Conservation (phyloP, 345 rosid species). For the Pseudoturritis turrita region DNA sequence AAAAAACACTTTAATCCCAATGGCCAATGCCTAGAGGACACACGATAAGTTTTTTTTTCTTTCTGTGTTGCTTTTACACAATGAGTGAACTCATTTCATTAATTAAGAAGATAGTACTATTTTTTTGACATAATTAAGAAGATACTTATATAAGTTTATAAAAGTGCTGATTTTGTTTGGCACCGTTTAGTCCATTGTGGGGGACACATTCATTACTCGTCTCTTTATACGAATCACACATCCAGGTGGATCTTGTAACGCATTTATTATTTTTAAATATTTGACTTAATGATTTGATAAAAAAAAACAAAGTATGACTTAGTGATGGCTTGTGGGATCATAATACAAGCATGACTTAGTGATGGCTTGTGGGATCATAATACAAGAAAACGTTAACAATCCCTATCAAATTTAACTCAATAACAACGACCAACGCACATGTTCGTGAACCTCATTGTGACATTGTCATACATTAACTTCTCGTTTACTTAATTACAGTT, state of each 20-base stretch:
- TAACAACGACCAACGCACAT: conserved; percentile 11
- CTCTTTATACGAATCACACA: background rate
- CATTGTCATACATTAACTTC: background rate
- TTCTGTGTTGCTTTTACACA: background rate
- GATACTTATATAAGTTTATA: background rate
- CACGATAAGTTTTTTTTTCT: background rate
- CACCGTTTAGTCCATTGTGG: background rate
- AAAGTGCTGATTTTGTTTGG: background rate
- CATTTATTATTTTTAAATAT: background rate
- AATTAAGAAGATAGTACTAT: too few relatives aligned
- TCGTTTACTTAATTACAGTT: background rate
- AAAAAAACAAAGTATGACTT: background rate
- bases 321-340: conserved; percentile 4
- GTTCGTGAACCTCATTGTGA: background rate
- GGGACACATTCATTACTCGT: background rate
- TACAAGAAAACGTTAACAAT: background rate
- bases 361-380: background rate
- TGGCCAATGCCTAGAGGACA: background rate
- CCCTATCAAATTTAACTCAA: background rate
- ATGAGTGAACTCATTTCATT: background rate
- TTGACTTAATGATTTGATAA: background rate
- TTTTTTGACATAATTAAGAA: background rate
- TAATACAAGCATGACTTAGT: background rate
- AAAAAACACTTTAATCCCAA: background rate
- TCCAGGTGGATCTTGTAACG: background rate